Base-by-base conservation (phyloP, 257 asterid species). In the Rauvolfia tetraphylla region DNA sequence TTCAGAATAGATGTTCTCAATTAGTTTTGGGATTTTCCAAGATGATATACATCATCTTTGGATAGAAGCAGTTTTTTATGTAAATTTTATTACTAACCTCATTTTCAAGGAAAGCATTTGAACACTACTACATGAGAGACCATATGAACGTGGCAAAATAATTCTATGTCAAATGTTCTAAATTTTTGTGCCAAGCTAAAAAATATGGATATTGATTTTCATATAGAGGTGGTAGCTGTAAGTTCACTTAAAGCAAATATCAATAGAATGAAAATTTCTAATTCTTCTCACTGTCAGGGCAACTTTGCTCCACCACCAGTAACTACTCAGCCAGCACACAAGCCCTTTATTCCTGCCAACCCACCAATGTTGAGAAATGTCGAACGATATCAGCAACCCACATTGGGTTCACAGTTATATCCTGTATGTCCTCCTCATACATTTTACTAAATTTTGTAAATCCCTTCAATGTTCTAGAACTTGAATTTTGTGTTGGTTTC, bases 321-420 rank as follows among this genome's bases (percentile, higher is more conserved):
- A 82, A 80, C 80, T 82, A 65, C 86, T 72, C 99, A 88, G 87
- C 91, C 92, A 73, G 73, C 94, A 22, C 84, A 82, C 14, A 89
- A 81, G 78, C 59, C 86, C n/a, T 95, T 95, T 84, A 88, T 87
- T 79, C 99, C 99, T 73, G n/a, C 96, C 56, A 90, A 86, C 75
- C 90, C 92, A 70, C 97, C 90, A 76, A 54, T 79, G 68, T 83
- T 92, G 77, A 88, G 81, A 87, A 91, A 95, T 34, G 88, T 83
- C 33, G 98, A 87, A 80, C 91, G 88, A 82, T 92, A 92, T 89
- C 98, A 95, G 84, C 99, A 91, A 84, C 94, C 95, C 41, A 84
- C 98, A 68, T 79, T 92, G 93, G 92, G 87, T 73, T 87, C 98
- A 76, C 98, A 95, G 82, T 83, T 92, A 69, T 95, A 95, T 85